Base-by-base conservation (phyloP, 1,284 basidiomycete genomes). In the Cutaneotrichosporon sp. region DNA sequence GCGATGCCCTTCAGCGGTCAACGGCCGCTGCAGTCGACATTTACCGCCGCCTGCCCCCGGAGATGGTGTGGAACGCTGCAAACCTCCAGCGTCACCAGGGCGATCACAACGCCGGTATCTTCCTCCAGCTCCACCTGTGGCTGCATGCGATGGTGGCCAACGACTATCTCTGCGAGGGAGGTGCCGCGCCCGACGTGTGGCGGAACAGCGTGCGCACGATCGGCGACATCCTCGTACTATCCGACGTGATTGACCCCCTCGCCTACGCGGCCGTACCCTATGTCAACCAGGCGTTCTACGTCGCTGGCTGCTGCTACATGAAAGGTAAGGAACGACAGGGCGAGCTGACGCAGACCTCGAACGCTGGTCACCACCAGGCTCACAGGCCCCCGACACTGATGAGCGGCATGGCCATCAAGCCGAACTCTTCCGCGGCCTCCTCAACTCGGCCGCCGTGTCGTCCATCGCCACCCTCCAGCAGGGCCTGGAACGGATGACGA, bases 71-170 rank as follows among this genome's bases (percentile, higher is more conserved):
- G 72, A 69, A 70, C 42, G 70, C 69, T 4, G 36, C 56, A n/a
- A 73, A 73, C 63, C 60, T 73, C 8, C 70, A 72, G 57, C 34
- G 54, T 8, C 68, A 73, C 51, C 45, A 49, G 24, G 57, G 46
- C 8, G 63, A 59, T 3, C 51, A 64, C 22, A 65, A 69, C 53
- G 66, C 62, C 20, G 45, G 64, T 3, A 68, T 69, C 8, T 73
- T 67, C 53, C 59, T 73, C 13, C 67, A 69, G 38, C 47, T 72
- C 0, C 72, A 73, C 61, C 58, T 73, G 20, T 73, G 70, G 70
- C 71, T 70, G 66, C 70, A 72, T 54, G 69, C 69, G 2, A 71
- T 73, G 45, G 63, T 71, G 3, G 24, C 52, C 18, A 54, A 54
- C 38, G 52, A 54, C 52, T 54, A 54, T 11, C 36, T 54, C 36